Base-by-base conservation (phyloP, 2,329 filamentous ascomycete genomes). In the Fonsecaea pedrosoi region DNA sequence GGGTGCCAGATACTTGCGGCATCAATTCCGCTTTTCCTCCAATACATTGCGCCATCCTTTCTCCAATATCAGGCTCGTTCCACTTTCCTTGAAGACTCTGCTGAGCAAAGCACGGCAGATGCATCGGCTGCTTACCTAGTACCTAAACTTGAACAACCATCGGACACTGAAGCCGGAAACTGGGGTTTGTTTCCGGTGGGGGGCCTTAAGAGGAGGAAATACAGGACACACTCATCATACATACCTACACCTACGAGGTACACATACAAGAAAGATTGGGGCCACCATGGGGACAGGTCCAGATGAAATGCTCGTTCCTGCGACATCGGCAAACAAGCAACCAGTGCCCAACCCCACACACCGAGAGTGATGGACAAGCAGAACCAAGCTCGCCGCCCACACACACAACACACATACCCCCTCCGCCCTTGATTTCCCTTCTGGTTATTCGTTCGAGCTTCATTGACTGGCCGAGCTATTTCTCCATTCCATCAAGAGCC, bases 241-340 rank as follows among this genome's bases (percentile, higher is more conserved):
- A 25, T 25, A 25, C 25, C 25, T 25, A 25, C 25, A 25, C 25
- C 25, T 63, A 59, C 58, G 64, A 38, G 58, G 54, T 63, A 58
- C 53, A 61, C 37, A 67, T 64, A 64, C 54, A 67, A 25, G 60
- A 67, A 25, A 25, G 25, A 25, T 25, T 25, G 25, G 25, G 25
- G 25, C 25, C 25, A 25, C 25, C 25, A 25, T 25, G 25, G 25
- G 25, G 25, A 25, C 25, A 25, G 25, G 25, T 25, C 25, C 25
- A 25, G 25, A 25, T 25, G 1, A 25, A 25, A 25, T 25, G 25
- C 25, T 25, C 25, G 25, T 25, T 25, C 25, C 25, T 25, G 2
- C 25, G 25, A 50, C 45, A 50, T 50, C 45, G 45, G 45, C 45
- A 50, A 50, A 38, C 37, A 38, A 38, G 37, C 7, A 13, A 38